Percentiles rank a stretch among this genome's conserved stretches.
Conservation (phyloP, 129 eudicot species). For the Chrysanthemum makinoi region DNA sequence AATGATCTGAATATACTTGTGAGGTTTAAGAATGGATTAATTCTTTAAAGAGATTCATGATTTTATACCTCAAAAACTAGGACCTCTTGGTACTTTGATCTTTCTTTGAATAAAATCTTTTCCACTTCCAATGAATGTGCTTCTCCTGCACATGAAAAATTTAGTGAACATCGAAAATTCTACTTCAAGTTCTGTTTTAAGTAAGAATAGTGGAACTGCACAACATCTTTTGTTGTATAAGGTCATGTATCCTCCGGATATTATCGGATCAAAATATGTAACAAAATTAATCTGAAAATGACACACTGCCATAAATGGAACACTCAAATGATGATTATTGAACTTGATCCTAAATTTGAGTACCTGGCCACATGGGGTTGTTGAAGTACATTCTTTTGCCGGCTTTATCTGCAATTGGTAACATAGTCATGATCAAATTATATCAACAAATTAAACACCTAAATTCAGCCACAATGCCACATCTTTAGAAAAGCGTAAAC, state of each 20-base stretch:
- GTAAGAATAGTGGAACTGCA: background rate
- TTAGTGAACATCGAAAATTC: background rate
- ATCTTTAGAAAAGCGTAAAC: background rate
- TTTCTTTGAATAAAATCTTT: slow-evolving; percentile 64
- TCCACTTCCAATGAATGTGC: slow-evolving; percentile 88
- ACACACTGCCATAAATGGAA: background rate
- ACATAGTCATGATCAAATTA: slow-evolving; percentile 14
- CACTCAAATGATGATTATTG: background rate
- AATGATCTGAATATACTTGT: slow-evolving; percentile 5
- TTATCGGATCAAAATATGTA: too few relatives aligned
- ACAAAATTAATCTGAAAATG: background rate
- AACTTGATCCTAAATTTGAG: background rate
- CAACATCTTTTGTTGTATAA: background rate
- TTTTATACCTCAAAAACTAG: slow-evolving; percentile 81
- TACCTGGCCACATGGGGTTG: slow-evolving; percentile 99
- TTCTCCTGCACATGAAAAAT: slow-evolving; percentile 56
- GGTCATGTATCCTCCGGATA: too few relatives aligned
- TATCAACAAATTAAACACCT: background rate
- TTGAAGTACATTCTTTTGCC: slow-evolving; percentile 64
- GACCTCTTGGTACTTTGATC: slow-evolving; percentile 85
- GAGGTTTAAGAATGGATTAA: slow-evolving; percentile 7
- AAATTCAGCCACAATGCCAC: slow-evolving; percentile 11
- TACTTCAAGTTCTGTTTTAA: slow-evolving; percentile 6
- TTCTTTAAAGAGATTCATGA: background rate
- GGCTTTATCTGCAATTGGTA: slow-evolving; percentile 43